Base-by-base conservation (phyloP, 176 grass and related monocot species). In the Triticum urartu region DNA sequence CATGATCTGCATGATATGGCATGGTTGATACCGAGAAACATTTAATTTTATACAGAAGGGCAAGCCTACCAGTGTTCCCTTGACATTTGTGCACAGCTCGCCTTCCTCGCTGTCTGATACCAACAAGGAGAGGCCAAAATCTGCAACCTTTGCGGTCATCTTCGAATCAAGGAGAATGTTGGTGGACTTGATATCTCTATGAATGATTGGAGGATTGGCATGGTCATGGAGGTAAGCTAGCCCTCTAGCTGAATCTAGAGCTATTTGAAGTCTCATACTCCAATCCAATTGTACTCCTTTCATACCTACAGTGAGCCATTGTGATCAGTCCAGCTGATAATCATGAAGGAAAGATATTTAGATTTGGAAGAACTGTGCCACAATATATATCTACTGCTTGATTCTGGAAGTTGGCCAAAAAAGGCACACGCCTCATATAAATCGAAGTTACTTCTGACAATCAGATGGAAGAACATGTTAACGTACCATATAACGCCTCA, bases 151-250 rank as follows among this genome's bases (percentile, higher is more conserved):
- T 39, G 94, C 94, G 0, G 85, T 92, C 81, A 95, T 79, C 80
- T 89, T 90, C 61, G 87, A 90, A 15, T 94, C 92, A 47, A 98
- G 87, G 77, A 98, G 90, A 61, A 98, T 95, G 83, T 98, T 98
- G 47, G 82, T 89, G 4, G 95, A 95, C 81, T 98, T 98, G 11
- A 98, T 85, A 83, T 98, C 95, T 87, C 95, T 92, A 61, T 95
- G 97, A 81, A 98, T 94, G 75, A 98, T 98, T 36, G 93, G 94
- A 39, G 97, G 94, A 89, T 89, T 87, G 36, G 97, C 97, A 88
- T 95, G 97, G 14, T 98, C 97, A 85, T 98, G 97, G 42, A 98
- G 91, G 82, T 98, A 98, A 61, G 97, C 89, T 64, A 98, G 84
- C 42, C 97, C 94, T 91, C 73, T 91, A 32, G 94, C 97, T 78